Conservation (phyloP, 2,329 filamentous ascomycete species). For the Emergomyces pasteurianus region DNA sequence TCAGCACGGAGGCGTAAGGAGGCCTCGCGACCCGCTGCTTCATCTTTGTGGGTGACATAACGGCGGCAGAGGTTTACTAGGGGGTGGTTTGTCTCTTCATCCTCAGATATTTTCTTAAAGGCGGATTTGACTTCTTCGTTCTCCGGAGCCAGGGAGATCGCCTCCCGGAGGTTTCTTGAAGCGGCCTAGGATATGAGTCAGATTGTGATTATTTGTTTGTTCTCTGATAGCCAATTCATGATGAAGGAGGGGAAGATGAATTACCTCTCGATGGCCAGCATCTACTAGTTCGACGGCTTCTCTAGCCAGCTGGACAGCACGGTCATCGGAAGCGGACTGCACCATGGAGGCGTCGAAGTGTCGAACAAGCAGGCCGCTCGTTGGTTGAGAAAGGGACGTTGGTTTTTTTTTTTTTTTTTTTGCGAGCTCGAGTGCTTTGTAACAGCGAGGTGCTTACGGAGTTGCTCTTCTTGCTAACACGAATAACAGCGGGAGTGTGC, state of each 20-base stretch:
- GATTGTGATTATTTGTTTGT: constrained; percentile 3
- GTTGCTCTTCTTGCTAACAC: not conserved
- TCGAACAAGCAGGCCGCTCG: not conserved
- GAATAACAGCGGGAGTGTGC: not conserved
- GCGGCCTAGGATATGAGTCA: constrained; percentile 27
- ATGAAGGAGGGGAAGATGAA: constrained; percentile 1
- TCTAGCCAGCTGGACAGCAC: constrained; percentile 33
- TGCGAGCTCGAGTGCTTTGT: not conserved
- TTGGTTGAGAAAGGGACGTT: not conserved
- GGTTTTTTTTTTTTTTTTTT: not conserved
- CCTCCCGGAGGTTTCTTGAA: constrained; percentile 37
- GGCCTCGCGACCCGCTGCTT: constrained; percentile 34
- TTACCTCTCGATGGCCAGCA: constrained; percentile 35
- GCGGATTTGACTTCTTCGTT: constrained; percentile 34
- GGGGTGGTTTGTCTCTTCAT: constrained; percentile 31
- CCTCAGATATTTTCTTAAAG: constrained; percentile 33
- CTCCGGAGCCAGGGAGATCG: constrained; percentile 35
- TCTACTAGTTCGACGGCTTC: constrained; percentile 37
- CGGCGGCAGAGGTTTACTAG: constrained; percentile 34
- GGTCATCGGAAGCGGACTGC: constrained; percentile 32
- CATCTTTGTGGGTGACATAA: constrained; percentile 30
- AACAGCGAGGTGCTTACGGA: not conserved
- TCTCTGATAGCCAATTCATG: not conserved
- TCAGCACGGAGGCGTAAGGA: constrained; percentile 31
- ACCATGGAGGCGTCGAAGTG: constrained; percentile 27